These are phyloP conservation scores for Arthrinium puccinioides DNA, from an alignment of 2,329 filamentous ascomycete genomes.

Conservation along the genomic window DNA sequence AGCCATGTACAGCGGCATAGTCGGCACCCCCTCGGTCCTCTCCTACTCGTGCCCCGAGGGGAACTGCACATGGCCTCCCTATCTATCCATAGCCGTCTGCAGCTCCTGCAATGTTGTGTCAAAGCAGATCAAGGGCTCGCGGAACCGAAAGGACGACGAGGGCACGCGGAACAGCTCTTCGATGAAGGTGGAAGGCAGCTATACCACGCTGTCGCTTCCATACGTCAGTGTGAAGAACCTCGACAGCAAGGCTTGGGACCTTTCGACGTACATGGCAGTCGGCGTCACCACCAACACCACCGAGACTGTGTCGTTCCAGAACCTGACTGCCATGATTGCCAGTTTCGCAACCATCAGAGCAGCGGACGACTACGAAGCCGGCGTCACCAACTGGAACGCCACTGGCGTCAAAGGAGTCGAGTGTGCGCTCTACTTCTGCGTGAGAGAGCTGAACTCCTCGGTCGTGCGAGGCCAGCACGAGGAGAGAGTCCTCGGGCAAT, in stretches of 20 bases:
- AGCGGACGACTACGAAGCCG: background rate
- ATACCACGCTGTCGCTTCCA: background rate
- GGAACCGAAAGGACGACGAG: background rate
- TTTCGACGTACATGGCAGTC: background rate
- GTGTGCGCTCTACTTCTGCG: slow-evolving; percentile 1
- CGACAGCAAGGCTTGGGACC: background rate
- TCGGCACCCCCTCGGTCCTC: background rate
- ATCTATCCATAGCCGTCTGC: background rate
- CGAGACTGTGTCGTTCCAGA: background rate
- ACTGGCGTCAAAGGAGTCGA: background rate
- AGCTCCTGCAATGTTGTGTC: slow-evolving; percentile 1
- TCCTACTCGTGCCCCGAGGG: background rate
- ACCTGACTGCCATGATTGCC: background rate
- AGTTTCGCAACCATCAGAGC: background rate
- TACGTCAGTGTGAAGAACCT: background rate
- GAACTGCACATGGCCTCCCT: slow-evolving; percentile 1
- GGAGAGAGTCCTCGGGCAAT: background rate
- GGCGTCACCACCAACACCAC: background rate
- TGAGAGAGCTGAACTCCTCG: background rate
- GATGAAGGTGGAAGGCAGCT: background rate
- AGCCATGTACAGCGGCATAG: background rate
- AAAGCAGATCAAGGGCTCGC: background rate
- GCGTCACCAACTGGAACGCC: background rate
- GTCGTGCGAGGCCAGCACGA: background rate
- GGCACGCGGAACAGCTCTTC: background rate